Percentiles rank a stretch among this genome's conserved stretches.
Evolutionary conservation across 2,329 filamentous ascomycete genomes (phyloP).

Genomic region (Apiospora koreana): DNA sequence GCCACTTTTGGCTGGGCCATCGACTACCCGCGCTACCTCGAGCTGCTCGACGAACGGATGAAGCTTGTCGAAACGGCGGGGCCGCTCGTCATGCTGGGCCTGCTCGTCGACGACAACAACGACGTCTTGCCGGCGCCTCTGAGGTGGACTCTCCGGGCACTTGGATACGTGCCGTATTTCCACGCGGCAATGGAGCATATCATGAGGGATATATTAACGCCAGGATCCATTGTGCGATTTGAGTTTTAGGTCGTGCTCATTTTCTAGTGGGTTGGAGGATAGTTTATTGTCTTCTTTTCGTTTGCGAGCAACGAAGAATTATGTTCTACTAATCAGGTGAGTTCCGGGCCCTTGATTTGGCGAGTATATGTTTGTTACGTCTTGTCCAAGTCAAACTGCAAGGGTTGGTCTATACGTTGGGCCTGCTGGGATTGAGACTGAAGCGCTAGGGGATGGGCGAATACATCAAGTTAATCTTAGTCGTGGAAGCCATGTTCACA

Average conservation of each 20-base stretch:
- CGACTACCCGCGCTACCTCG: neutral
- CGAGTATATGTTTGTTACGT: no score
- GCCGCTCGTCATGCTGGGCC: neutral
- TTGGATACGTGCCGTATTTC: neutral
- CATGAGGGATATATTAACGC: neutral
- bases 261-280: neutral
- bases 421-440: no score
- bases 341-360: no score
- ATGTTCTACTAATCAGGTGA: no score
- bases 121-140: neutral
- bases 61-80: neutral
- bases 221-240: neutral
- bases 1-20: conserved; percentile 7
- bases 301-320: no score
- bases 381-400: no score
- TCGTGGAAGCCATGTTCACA: no score
- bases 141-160: neutral
- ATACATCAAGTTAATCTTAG: no score
- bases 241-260: neutral
- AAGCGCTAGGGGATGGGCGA: no score
- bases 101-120: neutral
- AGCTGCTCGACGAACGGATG: neutral
- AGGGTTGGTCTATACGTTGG: no score
- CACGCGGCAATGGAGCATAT: neutral
- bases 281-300: no score